These are phyloP conservation scores for Monilinia fructicola DNA, from an alignment of 2,329 filamentous ascomycete genomes.

Conservation along the genomic window DNA sequence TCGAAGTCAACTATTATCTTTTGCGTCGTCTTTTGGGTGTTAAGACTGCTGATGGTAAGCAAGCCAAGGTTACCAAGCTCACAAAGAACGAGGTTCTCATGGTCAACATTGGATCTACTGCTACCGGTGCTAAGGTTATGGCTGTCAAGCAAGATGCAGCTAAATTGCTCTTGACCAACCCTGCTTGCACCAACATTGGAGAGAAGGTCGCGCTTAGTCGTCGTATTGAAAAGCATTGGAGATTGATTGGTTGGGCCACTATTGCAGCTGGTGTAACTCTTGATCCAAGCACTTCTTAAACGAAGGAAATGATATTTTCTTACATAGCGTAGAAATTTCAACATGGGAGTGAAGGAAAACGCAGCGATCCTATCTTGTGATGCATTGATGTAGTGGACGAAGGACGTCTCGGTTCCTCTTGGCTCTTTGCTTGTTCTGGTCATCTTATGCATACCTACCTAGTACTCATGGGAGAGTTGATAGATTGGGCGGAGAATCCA, in stretches of 20 bases:
- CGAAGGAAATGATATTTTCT: neutral
- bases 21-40: slow-evolving; percentile 92
- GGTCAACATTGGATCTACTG: slow-evolving; percentile 98
- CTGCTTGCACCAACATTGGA: slow-evolving; percentile 93
- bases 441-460: slow-evolving; percentile 27
- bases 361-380: slow-evolving; percentile 2
- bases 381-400: neutral
- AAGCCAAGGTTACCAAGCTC: slow-evolving; percentile 98
- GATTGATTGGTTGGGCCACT: slow-evolving; percentile 87
- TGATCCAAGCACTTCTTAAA: slow-evolving; percentile 39
- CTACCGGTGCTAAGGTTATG: slow-evolving; percentile 94
- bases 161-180: slow-evolving; percentile 87
- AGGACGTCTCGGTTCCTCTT: neutral
- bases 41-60: slow-evolving; percentile 96
- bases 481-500: slow-evolving; percentile 32
- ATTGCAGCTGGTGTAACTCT: slow-evolving; percentile 41
- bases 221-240: slow-evolving; percentile 99
- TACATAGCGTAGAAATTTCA: neutral
- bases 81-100: slow-evolving; percentile 99
- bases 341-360: neutral
- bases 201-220: slow-evolving; percentile 96
- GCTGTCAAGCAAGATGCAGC: slow-evolving; percentile 97
- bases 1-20: slow-evolving; percentile 99
- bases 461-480: slow-evolving; percentile 30
- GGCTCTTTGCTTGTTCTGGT: slow-evolving; percentile 3